Evolutionary conservation across 2,329 filamentous ascomycete genomes (phyloP).

Genomic region (Monosporascus sp.): DNA sequence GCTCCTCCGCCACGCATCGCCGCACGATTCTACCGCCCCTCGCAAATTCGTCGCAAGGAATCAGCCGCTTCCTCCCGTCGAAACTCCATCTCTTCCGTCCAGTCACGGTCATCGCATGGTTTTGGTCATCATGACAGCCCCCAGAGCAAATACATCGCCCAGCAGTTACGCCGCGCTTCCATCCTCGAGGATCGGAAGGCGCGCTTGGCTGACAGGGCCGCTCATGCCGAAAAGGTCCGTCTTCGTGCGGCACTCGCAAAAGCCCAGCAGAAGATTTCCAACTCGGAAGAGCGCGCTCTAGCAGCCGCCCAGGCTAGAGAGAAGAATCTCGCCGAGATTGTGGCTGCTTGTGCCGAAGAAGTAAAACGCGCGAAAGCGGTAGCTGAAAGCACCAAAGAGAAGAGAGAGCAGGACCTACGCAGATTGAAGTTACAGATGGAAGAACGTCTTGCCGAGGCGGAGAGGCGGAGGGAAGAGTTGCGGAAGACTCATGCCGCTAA

Average conservation of each 20-base stretch:
- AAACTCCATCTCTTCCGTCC: constrained; percentile 72
- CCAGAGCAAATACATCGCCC: constrained; percentile 72
- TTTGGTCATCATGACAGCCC: constrained; percentile 47
- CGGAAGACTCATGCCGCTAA: constrained; percentile 48
- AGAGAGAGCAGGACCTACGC: constrained; percentile 67
- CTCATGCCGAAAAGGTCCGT: constrained; percentile 78
- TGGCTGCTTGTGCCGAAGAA: constrained; percentile 75
- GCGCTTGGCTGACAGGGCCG: constrained; percentile 71
- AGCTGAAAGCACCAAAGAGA: constrained; percentile 77
- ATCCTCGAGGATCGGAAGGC: constrained; percentile 79
- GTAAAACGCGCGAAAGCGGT: constrained; percentile 76
- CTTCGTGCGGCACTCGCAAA: constrained; percentile 70
- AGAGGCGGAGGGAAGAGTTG: constrained; percentile 63
- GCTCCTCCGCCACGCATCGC: constrained; percentile 72
- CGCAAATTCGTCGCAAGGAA: constrained; percentile 62
- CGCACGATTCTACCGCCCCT: constrained; percentile 68
- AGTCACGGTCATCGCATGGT: constrained; percentile 63
- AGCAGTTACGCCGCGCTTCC: constrained; percentile 72
- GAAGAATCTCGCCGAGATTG: constrained; percentile 76
- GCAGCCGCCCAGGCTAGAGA: constrained; percentile 74
- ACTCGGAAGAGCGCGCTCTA: constrained; percentile 70
- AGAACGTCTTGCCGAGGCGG: constrained; percentile 72
- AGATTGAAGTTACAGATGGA: constrained; percentile 71
- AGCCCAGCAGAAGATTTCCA: constrained; percentile 56
- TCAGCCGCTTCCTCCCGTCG: constrained; percentile 74